These are phyloP conservation scores for Tranzscheliella williamsii DNA, from an alignment of 1,284 basidiomycete genomes.

Conservation along the genomic window DNA sequence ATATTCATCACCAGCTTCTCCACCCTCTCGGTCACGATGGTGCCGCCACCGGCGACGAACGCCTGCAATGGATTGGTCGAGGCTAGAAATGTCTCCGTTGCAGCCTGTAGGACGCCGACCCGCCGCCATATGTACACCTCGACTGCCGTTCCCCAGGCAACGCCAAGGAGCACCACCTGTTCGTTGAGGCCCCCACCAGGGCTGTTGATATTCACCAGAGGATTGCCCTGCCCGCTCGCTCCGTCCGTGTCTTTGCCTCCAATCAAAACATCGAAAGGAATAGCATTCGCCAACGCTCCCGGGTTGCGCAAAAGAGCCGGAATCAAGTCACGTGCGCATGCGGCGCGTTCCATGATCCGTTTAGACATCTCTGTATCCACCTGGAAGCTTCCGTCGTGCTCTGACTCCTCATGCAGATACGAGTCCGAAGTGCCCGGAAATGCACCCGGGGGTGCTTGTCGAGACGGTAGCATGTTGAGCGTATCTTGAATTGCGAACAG, in stretches of 20 bases:
- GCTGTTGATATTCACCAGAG: constrained; percentile 36
- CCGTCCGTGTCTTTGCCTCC: constrained; percentile 19
- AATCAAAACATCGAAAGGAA: constrained; percentile 36
- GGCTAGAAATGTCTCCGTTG: constrained; percentile 7
- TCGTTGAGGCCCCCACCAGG: constrained; percentile 35
- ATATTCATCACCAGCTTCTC: constrained; percentile 43
- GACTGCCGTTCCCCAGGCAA: constrained; percentile 41
- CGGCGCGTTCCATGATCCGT: constrained; percentile 36
- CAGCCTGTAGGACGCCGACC: constrained; percentile 22
- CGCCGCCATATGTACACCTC: constrained; percentile 44
- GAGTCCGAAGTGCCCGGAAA: constrained; percentile 34
- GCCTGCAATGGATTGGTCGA: constrained; percentile 15
- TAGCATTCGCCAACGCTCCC: constrained; percentile 26
- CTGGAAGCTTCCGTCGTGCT: constrained; percentile 20
- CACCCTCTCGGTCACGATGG: constrained; percentile 17
- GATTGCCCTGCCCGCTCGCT: constrained; percentile 1
- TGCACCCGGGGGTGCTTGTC: constrained; percentile 35
- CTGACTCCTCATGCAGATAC: constrained; percentile 33
- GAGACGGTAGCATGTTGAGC: constrained; percentile 24
- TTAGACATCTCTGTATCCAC: constrained; percentile 40
- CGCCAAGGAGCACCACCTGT: constrained; percentile 32
- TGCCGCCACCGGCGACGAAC: constrained; percentile 15
- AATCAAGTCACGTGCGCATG: constrained; percentile 34
- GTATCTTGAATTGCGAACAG: constrained; percentile 37
- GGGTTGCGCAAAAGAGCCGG: constrained; percentile 33